Base-by-base conservation (phyloP, 257 asterid species). In the Nicotiana tomentosiformis region DNA sequence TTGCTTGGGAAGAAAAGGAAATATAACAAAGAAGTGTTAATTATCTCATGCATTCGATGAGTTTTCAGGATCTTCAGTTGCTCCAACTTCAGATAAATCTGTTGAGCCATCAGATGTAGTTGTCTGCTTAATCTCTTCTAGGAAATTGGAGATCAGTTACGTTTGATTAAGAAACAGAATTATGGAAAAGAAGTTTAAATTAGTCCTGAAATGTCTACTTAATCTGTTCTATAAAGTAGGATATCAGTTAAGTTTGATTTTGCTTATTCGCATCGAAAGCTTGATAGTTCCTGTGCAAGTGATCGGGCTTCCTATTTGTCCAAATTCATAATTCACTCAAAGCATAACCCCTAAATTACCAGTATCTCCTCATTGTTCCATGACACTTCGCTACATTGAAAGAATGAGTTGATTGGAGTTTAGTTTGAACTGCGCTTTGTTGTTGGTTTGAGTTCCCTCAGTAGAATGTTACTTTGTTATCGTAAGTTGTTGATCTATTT, bases 61-160 rank as follows among this genome's bases (percentile, higher is more conserved):
- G 61, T 43, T 80, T 86, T 66, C 30, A 65, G 86, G 51, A 69
- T 7, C 84, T 68, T 62, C 74, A 81, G 66, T 64, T 87, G 82
- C 83, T 84, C 56, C 80, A 69, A 12, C 66, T 26, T 69, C 85
- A 67, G 72, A 79, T 61, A 29, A 62, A 17, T 33, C 77, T 46
- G 32, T 11, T 64, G 81, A 32, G 62, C 72, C 55, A 68, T 32
- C 72, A 51, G 61, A 20, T 49, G 16, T 46, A 37, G 12, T 43
- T 8, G 51, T 43, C 51, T 43, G 51, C 10, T 43, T 26, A 49
- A 51, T 76, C 80, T 51, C 80, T 7, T 76, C 26, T 26, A 76
- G 32, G 80, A 76, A 76, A 15, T 51, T 26, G 43, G 64, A 26
- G 80, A 76, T 76, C 61, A 6, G 79, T 18, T 58, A n/a, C 4